Evolutionary conservation across 306 rosid genomes (phyloP), one percentile per base, ranked within the genome.

Genomic region (Quercus gilva): DNA sequence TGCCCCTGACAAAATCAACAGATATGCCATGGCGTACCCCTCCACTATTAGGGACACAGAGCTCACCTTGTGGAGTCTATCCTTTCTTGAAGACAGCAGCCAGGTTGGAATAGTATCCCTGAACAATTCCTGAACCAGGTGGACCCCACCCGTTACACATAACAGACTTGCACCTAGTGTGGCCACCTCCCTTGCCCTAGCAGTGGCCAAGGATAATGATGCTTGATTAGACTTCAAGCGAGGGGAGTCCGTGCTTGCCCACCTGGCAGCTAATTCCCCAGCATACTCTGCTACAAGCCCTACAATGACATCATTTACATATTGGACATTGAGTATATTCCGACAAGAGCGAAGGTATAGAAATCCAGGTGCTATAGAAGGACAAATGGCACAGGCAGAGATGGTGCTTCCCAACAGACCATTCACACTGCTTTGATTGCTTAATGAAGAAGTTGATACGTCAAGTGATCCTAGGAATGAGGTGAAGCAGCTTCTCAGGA

Each of bases 401-500:
- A 89, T 77, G 59, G 74, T 73, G 79, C 75, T 80, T 41, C 95
- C 97, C 79, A 92, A 79, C 57, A 92, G 91, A 83, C 93, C 97
- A 79, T 85, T 89, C 68, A 92, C 85, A 33, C 90, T 61, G 64
- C 89, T 77, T 75, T 89, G 85, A 28, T 76, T 78, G 74, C 86
- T 80, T 68, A 89, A 74, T 55, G 84, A 86, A 10, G 86, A 79
- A 78, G 71, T 81, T 31, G 88, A 82, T 69, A 61, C 63, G 70
- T 56, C 41, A 21, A 55, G 58, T 13, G 87, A 74, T 83, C 94
- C 92, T 64, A 92, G 85, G 80, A 79, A 87, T 57, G 96, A 84
- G 68, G 90, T 70, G 85, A 92, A 92, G 86, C 97, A 92, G 81
- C 97, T 89, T 85, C 90, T 73, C 75, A 92, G 86, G 76, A 92